Conservation (phyloP, 2,329 filamentous ascomycete genomes). For the Aureobasidium namibiae region DNA sequence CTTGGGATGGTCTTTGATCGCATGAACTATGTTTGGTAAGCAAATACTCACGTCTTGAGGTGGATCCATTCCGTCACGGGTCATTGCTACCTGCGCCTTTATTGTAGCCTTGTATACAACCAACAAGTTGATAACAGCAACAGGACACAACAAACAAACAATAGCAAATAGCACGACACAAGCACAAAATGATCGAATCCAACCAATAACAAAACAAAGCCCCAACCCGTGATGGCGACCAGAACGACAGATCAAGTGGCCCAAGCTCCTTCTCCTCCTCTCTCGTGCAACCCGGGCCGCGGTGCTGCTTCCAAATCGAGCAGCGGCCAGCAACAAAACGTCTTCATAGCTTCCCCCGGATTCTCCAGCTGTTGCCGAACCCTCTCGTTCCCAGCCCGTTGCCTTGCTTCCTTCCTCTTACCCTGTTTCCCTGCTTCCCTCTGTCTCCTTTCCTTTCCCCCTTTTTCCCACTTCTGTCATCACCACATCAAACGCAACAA, state of each 20-base stretch:
- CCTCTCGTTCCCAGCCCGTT: neutral
- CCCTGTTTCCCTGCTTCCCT: too few relatives aligned
- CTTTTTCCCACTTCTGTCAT: neutral
- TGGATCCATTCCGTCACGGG: too few relatives aligned
- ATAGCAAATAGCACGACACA: neutral
- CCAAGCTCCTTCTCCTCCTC: neutral
- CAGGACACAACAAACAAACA: too few relatives aligned
- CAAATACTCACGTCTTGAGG: too few relatives aligned
- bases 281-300: too few relatives aligned
- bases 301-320: neutral
- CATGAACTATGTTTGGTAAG: too few relatives aligned
- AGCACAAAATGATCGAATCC: too few relatives aligned
- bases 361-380: neutral
- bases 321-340: neutral
- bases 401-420: too few relatives aligned
- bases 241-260: neutral
- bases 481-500: neutral
- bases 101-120: too few relatives aligned
- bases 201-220: neutral
- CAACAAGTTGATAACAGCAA: neutral
- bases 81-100: too few relatives aligned
- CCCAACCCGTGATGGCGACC: neutral
- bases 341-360: constrained; percentile 8
- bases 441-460: neutral
- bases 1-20: too few relatives aligned